Base-by-base conservation (phyloP, 306 rosid species). In the Myrica gale region DNA sequence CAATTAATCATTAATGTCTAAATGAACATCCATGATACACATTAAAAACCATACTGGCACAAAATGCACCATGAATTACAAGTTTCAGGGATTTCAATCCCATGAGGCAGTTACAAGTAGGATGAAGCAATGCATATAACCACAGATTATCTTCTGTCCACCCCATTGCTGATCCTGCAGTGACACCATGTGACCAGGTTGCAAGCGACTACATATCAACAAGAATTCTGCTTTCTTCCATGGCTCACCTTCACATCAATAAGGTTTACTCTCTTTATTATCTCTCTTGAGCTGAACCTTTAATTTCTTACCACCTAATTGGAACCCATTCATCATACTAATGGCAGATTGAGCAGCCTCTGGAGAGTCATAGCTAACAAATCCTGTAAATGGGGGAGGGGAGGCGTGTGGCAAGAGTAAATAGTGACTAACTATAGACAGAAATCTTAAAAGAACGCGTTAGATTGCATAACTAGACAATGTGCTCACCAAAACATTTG, bases 241-340 rank as follows among this genome's bases (percentile, higher is more conserved):
- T 80, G 69, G 76, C 77, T 63, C 72, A 51, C 76, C 89, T 78
- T 79, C 84, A 60, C 55, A 70, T 94, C 93, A 96, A 86, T 89
- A 96, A 63, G 96, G 86, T 82, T 89, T 88, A 79, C 84, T 89
- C 85, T 87, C 93, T 84, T 90, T 96, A 85, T 87, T 90, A 85
- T 96, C 97, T 87, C 97, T 92, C 90, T 96, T 96, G n/a, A 92
- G 91, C 89, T 96, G 99, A 80, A 96, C 99, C 90, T 96, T 96
- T 58, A 92, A 80, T 76, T 92, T 96, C 89, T 96, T 96, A 71
- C 97, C 94, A 74, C 89, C 91, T 88, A 96, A 89, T 78, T 92
- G 99, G 81, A 0, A 89, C 74, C 99, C 99, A 80, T 96, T 90
- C 99, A 96, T 96, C 96, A 76, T 44, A 78, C 63, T 63, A 72